Evolutionary conservation across 2,329 filamentous ascomycete species (phyloP).

Genomic region (Chrysoporthe deuterocubensis): DNA sequence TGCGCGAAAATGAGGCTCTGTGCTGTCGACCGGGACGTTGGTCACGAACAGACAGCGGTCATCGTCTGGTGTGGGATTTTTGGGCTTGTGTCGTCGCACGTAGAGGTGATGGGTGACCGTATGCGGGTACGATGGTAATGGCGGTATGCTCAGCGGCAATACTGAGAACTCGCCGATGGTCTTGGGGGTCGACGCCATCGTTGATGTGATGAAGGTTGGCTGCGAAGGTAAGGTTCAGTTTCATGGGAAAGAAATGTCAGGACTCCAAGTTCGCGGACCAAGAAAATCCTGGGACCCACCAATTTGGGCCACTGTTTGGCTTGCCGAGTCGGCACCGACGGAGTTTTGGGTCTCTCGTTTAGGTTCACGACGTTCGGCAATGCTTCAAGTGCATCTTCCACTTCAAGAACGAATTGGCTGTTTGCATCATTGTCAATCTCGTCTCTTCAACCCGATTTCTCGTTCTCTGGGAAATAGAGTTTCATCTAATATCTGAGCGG

Average conservation of each 20-base stretch:
- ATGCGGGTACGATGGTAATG: slow-evolving; percentile 64
- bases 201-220: slow-evolving; percentile 12
- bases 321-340: slow-evolving; percentile 20
- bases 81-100: slow-evolving; percentile 80
- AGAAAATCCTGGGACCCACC: slow-evolving; percentile 17
- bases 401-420: too few relatives aligned
- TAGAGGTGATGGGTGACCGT: slow-evolving; percentile 81
- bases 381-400: not conserved
- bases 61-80: slow-evolving; percentile 73
- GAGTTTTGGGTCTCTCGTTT: not conserved
- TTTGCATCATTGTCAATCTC: too few relatives aligned
- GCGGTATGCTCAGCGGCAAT: slow-evolving; percentile 69
- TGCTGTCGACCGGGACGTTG: slow-evolving; percentile 85
- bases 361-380: not conserved
- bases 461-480: too few relatives aligned
- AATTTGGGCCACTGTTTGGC: not conserved
- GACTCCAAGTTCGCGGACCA: not conserved
- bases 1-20: slow-evolving; percentile 73
- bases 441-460: too few relatives aligned
- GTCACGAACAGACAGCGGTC: slow-evolving; percentile 85
- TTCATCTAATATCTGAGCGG: too few relatives aligned
- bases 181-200: slow-evolving; percentile 44
- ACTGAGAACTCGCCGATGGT: slow-evolving; percentile 67
- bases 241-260: not conserved
- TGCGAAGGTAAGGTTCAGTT: slow-evolving; percentile 3